Percentiles rank a stretch among this genome's conserved stretches.
Evolutionary conservation across 2,329 filamentous ascomycete genomes (phyloP).

Genomic region (Xylaria polymorpha): DNA sequence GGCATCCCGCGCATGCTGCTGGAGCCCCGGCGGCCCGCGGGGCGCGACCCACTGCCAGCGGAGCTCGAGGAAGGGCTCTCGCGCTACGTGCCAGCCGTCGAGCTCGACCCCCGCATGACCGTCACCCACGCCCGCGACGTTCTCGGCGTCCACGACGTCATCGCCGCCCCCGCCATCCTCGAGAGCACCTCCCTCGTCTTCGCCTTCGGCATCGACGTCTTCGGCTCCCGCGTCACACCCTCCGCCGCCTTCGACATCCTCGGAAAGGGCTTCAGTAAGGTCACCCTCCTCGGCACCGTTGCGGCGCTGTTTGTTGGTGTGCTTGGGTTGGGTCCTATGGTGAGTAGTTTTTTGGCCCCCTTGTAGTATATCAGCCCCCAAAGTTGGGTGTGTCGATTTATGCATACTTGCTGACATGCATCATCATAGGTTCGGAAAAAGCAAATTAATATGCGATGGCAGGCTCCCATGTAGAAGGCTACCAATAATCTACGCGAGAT

Average conservation of each 20-base stretch:
- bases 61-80: slow-evolving; percentile 87
- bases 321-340: slow-evolving; percentile 83
- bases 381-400: too few species aligned
- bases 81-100: slow-evolving; percentile 79
- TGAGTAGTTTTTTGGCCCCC: slow-evolving; percentile 60
- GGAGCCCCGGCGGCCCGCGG: slow-evolving; percentile 87
- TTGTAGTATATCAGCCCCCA: too few species aligned
- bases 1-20: slow-evolving; percentile 82
- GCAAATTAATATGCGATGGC: slow-evolving; percentile 59
- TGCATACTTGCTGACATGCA: too few species aligned
- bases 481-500: too few species aligned
- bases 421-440: slow-evolving; percentile 58
- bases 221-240: slow-evolving; percentile 86
- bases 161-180: slow-evolving; percentile 80
- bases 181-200: slow-evolving; percentile 94
- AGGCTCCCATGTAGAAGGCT: slow-evolving; percentile 39
- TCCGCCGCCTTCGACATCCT: slow-evolving; percentile 92
- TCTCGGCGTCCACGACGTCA: slow-evolving; percentile 76
- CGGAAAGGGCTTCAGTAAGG: slow-evolving; percentile 92
- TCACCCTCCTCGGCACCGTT: slow-evolving; percentile 86
- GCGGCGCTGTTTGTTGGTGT: slow-evolving; percentile 82
- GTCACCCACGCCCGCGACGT: slow-evolving; percentile 87
- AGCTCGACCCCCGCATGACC: slow-evolving; percentile 84
- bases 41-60: slow-evolving; percentile 80
- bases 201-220: slow-evolving; percentile 89